These are phyloP conservation scores for Sphagnurus paluster DNA, from an alignment of 1,284 basidiomycete species.

Conservation along the genomic window DNA sequence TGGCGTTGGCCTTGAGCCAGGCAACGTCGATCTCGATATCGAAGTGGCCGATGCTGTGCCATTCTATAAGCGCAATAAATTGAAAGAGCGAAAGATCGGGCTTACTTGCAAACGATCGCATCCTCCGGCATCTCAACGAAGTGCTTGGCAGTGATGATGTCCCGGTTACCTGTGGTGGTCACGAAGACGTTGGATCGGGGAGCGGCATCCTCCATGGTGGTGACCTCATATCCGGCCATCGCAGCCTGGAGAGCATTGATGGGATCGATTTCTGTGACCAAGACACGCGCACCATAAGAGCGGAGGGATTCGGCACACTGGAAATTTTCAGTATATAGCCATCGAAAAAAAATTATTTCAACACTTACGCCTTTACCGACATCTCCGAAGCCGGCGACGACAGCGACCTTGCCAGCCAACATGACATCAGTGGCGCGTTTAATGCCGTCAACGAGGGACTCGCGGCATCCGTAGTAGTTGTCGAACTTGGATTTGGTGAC, in stretches of 20 bases:
- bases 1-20: slow-evolving; percentile 96
- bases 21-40: slow-evolving; percentile 99
- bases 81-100: background rate
- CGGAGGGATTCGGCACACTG: slow-evolving; percentile 97
- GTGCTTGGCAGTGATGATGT: slow-evolving; percentile 95
- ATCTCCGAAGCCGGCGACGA: slow-evolving; percentile 98
- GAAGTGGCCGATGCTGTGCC: slow-evolving; percentile 90
- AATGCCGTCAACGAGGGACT: slow-evolving; percentile 99
- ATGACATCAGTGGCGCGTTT: slow-evolving; percentile 99
- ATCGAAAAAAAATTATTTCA: slow-evolving; percentile 7
- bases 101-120: slow-evolving; percentile 97
- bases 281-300: slow-evolving; percentile 94
- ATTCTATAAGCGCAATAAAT: slow-evolving; percentile 12
- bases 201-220: slow-evolving; percentile 97
- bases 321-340: slow-evolving; percentile 11
- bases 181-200: slow-evolving; percentile 91
- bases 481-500: slow-evolving; percentile 99
- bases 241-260: slow-evolving; percentile 99
- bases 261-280: slow-evolving; percentile 98
- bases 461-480: slow-evolving; percentile 97
- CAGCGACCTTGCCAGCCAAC: slow-evolving; percentile 98
- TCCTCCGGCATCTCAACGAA: slow-evolving; percentile 96
- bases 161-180: slow-evolving; percentile 98
- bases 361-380: slow-evolving; percentile 94
- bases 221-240: slow-evolving; percentile 99